A percentile compares a stretch with the other conserved stretches of the same genome.
phyloP scores from a whole-genome alignment of 73 alveolate genomes.

The Stentor coeruleus region DNA sequence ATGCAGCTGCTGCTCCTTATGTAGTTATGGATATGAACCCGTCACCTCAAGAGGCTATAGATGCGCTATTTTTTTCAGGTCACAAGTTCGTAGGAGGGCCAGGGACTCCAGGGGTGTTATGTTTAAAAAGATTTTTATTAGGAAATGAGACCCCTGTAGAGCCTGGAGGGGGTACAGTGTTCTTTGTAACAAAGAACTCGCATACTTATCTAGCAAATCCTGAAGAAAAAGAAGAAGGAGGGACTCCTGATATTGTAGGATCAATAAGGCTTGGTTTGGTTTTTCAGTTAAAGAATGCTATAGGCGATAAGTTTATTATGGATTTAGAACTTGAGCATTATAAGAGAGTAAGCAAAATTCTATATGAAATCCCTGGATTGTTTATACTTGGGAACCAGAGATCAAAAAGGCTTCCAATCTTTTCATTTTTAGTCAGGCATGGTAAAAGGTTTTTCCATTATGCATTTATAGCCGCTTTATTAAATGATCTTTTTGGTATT shows the following conservation, averaged over 20 bases:
- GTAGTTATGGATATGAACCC: conserved; percentile 71
- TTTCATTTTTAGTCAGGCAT: conserved; percentile 62
- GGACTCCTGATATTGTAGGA: conserved; percentile 94
- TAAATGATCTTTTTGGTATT: conserved; percentile 89
- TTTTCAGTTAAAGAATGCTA: conserved; percentile 56
- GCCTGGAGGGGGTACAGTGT: conserved; percentile 97
- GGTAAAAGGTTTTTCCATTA: conserved; percentile 74
- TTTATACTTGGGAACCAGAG: conserved; percentile 66
- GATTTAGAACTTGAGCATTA: conserved; percentile 60
- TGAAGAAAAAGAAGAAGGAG: conserved; percentile 95
- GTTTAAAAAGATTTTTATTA: conserved; percentile 68
- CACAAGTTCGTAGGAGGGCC: conserved; percentile 94
- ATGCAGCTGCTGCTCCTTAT: conserved; percentile 88
- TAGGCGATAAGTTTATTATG: conserved; percentile 48
- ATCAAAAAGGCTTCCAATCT: conserved; percentile 57
- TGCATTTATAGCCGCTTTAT: conserved; percentile 74
- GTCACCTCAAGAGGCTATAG: conserved; percentile 32
- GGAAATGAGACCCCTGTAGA: conserved; percentile 69
- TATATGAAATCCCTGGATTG: conserved; percentile 45
- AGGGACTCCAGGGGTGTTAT: conserved; percentile 81
- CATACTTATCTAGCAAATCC: conserved; percentile 41
- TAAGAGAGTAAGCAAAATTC: conserved; percentile 35
- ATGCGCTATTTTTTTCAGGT: conserved; percentile 85
- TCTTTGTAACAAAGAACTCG: conserved; percentile 79
- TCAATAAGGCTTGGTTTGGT: conserved; percentile 84